Base-by-base conservation (phyloP, 352 stramenopile genomes). In the Phytophthora agathidicida region DNA sequence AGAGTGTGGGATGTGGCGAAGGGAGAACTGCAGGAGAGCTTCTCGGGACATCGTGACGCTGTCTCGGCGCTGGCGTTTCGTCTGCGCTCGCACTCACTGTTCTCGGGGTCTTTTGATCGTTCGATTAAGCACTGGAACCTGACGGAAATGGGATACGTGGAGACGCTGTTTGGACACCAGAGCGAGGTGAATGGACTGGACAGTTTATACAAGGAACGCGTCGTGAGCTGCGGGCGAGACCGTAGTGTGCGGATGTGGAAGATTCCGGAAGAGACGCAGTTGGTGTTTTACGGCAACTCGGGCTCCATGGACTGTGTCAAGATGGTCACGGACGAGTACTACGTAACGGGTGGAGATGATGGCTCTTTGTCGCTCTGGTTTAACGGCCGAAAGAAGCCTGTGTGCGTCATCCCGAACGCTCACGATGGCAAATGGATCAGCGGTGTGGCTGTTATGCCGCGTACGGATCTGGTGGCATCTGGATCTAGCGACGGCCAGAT, bases 61-160 rank as follows among this genome's bases (percentile, higher is more conserved):
- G 80, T 98, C 11, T 93, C 92, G 32, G 71, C 81, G 32, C 57
- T 98, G 11, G 71, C 75, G 7, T 98, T 98, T 68, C 86, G 90
- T 20, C 63, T 91, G 65, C 85, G 89, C 19, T 96, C 90, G 26
- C 80, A 97, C 54, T 88, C 81, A 57, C 73, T 98, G 36, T 98
- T 97, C 71, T 97, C 89, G 0, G 91, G 88, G 7, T 98, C 93
- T 49, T 60, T 96, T 19, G 94, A 98, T 56, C 86, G 93, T 35
- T 96, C 82, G 22, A 89, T 98, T 48, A 98, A 98, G 72, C 87
- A 98, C 68, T 98, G 94, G 94, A 97, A 97, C 79, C 77, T 98
- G 36, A 96, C 86, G 3, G 92, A 98, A 59, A 98, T 97, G 90
- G 91, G 86, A 20, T 98, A 98, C 68, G 80, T 98, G 19, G 94